phyloP scores from a whole-genome alignment of 305 asterid genomes.

The Lippia alba region DNA sequence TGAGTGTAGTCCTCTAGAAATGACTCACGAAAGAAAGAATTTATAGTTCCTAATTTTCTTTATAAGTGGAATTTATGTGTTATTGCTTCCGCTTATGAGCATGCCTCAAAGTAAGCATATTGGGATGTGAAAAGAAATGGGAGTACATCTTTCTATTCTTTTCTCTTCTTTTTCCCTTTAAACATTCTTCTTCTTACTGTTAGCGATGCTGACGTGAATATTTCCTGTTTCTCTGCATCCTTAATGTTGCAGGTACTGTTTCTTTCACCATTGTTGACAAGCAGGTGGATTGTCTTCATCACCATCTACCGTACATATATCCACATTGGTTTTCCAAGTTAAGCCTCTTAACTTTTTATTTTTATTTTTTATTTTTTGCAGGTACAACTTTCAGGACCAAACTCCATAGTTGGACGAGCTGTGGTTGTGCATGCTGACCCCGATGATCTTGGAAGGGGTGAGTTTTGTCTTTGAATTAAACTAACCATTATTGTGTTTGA shows the following conservation, averaged over 20 bases:
- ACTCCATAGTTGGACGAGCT: slow-evolving; percentile 91
- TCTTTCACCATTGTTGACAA: slow-evolving; percentile 57
- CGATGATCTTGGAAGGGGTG: slow-evolving; percentile 96
- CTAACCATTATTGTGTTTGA: background rate
- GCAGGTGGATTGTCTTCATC: slow-evolving; percentile 45
- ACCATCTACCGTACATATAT: background rate
- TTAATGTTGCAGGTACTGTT: slow-evolving; percentile 54
- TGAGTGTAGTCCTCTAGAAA: no score
- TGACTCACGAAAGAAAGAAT: background rate
- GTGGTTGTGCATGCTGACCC: slow-evolving; percentile 98
- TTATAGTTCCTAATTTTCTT: no score
- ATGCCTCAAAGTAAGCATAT: background rate
- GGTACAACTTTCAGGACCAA: slow-evolving; percentile 85
- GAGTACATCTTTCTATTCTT: background rate
- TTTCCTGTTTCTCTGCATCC: background rate
- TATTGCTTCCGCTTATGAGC: no score
- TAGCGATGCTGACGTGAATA: slow-evolving; percentile 5
- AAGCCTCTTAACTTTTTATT: background rate
- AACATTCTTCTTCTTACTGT: background rate
- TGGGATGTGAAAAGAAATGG: background rate
- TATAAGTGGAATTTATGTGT: no score
- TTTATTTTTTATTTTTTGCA: slow-evolving; percentile 40
- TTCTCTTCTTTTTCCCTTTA: no score
- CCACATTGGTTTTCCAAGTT: background rate
- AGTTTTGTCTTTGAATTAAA: slow-evolving; percentile 18